phyloP scores from a whole-genome alignment of 1,284 basidiomycete species.

The Ganoderma resinaceum region DNA sequence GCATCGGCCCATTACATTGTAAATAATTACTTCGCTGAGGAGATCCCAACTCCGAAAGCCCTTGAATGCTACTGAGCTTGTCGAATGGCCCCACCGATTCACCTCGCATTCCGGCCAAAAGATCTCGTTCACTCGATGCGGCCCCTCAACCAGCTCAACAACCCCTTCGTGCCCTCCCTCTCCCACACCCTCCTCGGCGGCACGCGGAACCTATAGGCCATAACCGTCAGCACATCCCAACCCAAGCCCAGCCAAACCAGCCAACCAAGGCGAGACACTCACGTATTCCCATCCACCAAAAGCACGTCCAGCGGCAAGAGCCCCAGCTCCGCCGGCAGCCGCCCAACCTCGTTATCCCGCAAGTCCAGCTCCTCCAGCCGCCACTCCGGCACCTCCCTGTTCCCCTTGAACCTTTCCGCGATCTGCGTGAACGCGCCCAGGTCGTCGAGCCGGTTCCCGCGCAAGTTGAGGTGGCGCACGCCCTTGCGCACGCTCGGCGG shows the following conservation, averaged over 20 bases:
- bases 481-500: conserved; percentile 48
- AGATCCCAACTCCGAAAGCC: background rate
- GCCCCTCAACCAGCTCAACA: conserved; percentile 76
- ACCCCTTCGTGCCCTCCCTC: conserved; percentile 81
- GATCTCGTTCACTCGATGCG: conserved; percentile 58
- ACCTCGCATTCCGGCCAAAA: background rate
- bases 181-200: conserved; percentile 83
- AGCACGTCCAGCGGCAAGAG: conserved; percentile 79
- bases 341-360: conserved; percentile 77
- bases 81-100: too few relatives aligned
- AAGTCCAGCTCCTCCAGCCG: conserved; percentile 81
- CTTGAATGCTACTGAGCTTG: background rate
- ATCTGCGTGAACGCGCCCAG: conserved; percentile 68
- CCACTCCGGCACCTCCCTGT: conserved; percentile 68
- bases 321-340: conserved; percentile 71
- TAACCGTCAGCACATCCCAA: background rate
- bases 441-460: conserved; percentile 68
- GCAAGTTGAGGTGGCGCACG: conserved; percentile 66
- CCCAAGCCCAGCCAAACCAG: background rate
- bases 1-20: background rate
- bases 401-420: conserved; percentile 67
- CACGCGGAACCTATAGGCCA: conserved; percentile 69
- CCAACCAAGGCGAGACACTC: background rate
- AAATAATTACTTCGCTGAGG: background rate
- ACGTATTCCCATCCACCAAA: conserved; percentile 82